Evolutionary conservation across 495 filamentous ascomycete species (phyloP).

Genomic region (Massariosphaeria phaeospora): DNA sequence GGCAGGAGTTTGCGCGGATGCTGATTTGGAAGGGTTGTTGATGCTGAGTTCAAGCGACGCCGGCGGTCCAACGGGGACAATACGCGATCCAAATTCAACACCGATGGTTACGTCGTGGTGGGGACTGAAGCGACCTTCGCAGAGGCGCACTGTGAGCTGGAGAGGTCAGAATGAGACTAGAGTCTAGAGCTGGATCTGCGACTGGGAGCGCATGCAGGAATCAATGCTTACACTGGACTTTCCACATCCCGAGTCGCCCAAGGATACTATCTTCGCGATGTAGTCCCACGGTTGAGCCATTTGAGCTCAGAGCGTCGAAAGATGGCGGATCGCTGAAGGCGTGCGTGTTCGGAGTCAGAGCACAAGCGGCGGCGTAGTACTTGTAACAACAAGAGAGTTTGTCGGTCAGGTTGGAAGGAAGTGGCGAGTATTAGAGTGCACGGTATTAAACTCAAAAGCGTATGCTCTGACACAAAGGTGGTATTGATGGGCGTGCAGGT

Average conservation of each 20-base stretch:
- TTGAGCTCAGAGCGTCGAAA: no score
- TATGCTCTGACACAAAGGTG: no score
- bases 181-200: not conserved
- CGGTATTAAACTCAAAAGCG: no score
- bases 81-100: conserved; percentile 92
- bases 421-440: no score
- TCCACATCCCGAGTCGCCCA: conserved; percentile 90
- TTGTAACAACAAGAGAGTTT: no score
- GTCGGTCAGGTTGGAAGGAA: no score
- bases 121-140: conserved; percentile 89
- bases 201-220: not conserved
- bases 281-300: conserved; percentile 89
- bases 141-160: conserved; percentile 86
- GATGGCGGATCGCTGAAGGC: no score
- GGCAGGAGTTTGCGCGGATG: conserved; percentile 6
- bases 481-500: no score
- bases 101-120: conserved; percentile 97
- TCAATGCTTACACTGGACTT: conserved; percentile 64
- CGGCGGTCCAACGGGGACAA: conserved; percentile 87
- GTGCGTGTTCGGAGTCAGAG: no score
- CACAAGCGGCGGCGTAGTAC: no score
- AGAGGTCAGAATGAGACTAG: not conserved
- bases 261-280: conserved; percentile 96
- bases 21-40: conserved; percentile 39
- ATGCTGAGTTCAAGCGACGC: conserved; percentile 48